A percentile compares a stretch with the other conserved stretches of the same genome.
phyloP scores from a whole-genome alignment of 164 flowering plant species.

The Aristolochia fimbriata region DNA sequence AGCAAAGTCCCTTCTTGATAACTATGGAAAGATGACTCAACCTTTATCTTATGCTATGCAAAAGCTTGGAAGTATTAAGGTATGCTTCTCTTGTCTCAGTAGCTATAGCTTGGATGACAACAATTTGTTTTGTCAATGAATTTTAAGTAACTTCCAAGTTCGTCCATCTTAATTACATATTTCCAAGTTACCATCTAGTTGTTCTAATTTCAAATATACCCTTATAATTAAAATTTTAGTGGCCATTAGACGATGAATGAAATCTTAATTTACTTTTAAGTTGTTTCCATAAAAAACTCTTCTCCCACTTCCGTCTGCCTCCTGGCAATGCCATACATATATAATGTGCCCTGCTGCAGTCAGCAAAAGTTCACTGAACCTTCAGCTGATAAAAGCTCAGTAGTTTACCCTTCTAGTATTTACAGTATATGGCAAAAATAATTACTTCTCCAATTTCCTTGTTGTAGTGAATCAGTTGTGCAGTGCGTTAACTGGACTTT shows the following conservation, averaged over 20 bases:
- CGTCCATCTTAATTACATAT: no score
- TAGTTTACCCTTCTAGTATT: not conserved
- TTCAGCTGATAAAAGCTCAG: not conserved
- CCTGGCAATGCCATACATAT: no score
- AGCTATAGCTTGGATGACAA: not conserved
- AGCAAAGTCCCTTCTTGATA: slow-evolving; percentile 51
- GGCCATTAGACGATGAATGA: not conserved
- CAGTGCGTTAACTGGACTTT: not conserved
- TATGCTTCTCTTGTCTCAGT: slow-evolving; percentile 11
- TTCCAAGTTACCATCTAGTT: not conserved
- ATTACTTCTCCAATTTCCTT: no score
- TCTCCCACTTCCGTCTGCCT: no score
- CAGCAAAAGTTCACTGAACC: not conserved
- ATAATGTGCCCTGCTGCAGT: not conserved
- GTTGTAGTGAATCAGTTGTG: not conserved
- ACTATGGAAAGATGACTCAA: slow-evolving; percentile 41
- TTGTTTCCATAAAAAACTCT: no score
- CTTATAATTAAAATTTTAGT: not conserved
- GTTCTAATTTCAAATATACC: not conserved
- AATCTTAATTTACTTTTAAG: no score
- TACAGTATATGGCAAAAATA: no score
- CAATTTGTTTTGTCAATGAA: not conserved
- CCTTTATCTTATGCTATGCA: slow-evolving; percentile 55
- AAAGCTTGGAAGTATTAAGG: slow-evolving; percentile 60
- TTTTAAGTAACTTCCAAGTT: not conserved